These are phyloP conservation scores for Kwoniella sp. DNA, from an alignment of 768 basidiomycete genomes.

Conservation along the genomic window DNA sequence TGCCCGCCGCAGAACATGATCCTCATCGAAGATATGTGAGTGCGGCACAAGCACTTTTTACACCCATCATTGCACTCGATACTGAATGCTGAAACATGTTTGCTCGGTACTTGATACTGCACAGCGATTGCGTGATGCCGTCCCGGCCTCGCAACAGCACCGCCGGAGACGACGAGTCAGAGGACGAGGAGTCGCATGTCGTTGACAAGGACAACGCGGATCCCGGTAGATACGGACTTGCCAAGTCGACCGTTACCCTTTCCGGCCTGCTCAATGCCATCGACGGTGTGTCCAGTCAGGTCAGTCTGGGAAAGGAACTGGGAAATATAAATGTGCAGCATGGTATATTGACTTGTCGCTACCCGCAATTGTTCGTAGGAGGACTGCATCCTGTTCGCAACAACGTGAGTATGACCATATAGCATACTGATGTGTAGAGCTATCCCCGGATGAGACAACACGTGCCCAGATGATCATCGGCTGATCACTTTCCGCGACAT, in stretches of 20 bases:
- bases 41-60: no score
- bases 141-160: constrained; percentile 1
- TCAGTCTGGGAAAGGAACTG: constrained; percentile 2
- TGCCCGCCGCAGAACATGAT: constrained; percentile 84
- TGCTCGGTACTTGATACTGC: no score
- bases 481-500: no score
- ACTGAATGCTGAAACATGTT: no score
- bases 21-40: constrained; percentile 76
- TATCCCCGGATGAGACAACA: no score
- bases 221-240: constrained; percentile 19
- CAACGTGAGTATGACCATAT: constrained; percentile 61
- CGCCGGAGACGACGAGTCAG: not conserved
- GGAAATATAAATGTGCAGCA: no score
- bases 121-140: constrained; percentile 39
- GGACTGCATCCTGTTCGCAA: constrained; percentile 80
- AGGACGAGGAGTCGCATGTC: not conserved
- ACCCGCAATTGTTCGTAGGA: constrained; percentile 57
- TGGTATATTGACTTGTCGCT: not conserved
- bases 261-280: constrained; percentile 49
- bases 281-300: constrained; percentile 54
- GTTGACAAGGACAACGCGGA: not conserved
- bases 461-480: no score
- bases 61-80: not conserved
- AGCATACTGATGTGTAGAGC: not conserved
- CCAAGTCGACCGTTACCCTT: constrained; percentile 44